A percentile compares a stretch with the other conserved stretches of the same genome.
Evolutionary conservation across 768 basidiomycete genomes (phyloP).

Genomic region (Termitomyces sp.): DNA sequence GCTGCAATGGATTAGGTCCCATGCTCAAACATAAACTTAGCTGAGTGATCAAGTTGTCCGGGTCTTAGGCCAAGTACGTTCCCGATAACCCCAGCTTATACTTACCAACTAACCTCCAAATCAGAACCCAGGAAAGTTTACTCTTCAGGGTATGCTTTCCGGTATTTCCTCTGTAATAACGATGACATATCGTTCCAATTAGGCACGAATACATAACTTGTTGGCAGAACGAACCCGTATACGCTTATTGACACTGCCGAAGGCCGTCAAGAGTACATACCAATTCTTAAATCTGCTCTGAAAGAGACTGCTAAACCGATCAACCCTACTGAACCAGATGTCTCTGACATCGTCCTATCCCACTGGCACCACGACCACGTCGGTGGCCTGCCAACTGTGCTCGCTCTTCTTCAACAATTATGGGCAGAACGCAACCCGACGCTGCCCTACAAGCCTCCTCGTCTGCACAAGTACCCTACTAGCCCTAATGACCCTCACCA

Average conservation of each 20-base stretch:
- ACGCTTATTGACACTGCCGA: constrained; percentile 83
- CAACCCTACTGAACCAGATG: constrained; percentile 41
- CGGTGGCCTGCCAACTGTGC: constrained; percentile 67
- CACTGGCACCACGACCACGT: constrained; percentile 91
- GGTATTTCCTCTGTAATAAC: neutral
- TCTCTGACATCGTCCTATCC: constrained; percentile 89
- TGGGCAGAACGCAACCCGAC: constrained; percentile 49
- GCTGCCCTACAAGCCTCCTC: constrained; percentile 56
- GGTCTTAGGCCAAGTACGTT: constrained; percentile 68
- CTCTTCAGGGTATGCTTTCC: constrained; percentile 61
- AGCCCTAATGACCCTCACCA: constrained; percentile 15
- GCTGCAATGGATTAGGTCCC: neutral
- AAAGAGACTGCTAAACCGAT: constrained; percentile 26
- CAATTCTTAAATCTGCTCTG: constrained; percentile 61
- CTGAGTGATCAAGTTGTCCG: constrained; percentile 64
- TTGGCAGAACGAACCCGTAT: constrained; percentile 67
- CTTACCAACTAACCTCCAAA: neutral
- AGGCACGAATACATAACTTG: constrained; percentile 90
- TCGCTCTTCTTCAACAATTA: constrained; percentile 57
- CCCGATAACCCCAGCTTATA: neutral
- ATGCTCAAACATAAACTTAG: constrained; percentile 27
- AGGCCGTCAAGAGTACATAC: constrained; percentile 62
- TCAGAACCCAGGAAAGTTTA: constrained; percentile 87
- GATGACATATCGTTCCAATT: neutral
- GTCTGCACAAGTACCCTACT: constrained; percentile 69